Base-by-base conservation (phyloP, 768 basidiomycete species). In the Amanita molliuscula region DNA sequence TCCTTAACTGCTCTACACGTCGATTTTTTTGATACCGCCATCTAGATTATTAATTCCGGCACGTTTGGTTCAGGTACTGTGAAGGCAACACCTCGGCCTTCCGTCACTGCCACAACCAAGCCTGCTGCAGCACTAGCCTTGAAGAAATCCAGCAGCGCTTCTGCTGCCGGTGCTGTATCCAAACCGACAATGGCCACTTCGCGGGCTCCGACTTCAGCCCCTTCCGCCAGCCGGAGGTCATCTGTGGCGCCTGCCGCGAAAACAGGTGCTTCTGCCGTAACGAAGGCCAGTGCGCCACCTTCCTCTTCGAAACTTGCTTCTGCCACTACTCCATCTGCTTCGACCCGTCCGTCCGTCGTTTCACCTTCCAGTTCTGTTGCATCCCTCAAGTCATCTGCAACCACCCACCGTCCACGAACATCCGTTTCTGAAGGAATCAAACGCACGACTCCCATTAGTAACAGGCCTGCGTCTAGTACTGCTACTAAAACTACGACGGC, bases 341-440 rank as follows among this genome's bases (percentile, higher is more conserved):
- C 65, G 20, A 58, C 70, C 31, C 78, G 81, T 44, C 59, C 72
- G 40, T 73, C 78, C 31, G 76, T 75, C 20, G 69, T 73, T 20
- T 84, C 84, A 28, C 81, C 84, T 8, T 68, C 72, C 5, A 72
- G 74, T 44, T 77, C 77, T 21, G 63, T 64, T 46, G 64, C 67
- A 13, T 79, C 79, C n/a, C 55, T 69, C 33, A 73, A 69, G 56
- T 73, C 76, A 16, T 57, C 69, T 4, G 61, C 69, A 3, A 50
- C 72, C 1, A 58, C 69, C 9, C 47, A 71, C 42, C 76, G 80
- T 16, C 81, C 87, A 51, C 80, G 84, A 55, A 79, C 84, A 20
- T 73, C 79, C 13, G 72, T 88, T 35, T 79, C 85, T 13, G 77
- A 76, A 23, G 73, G 77, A 31, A 82, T 72, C 65, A 77, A 76